Conservation (phyloP, 2,329 filamentous ascomycete species). For the Penicillium polonicum region DNA sequence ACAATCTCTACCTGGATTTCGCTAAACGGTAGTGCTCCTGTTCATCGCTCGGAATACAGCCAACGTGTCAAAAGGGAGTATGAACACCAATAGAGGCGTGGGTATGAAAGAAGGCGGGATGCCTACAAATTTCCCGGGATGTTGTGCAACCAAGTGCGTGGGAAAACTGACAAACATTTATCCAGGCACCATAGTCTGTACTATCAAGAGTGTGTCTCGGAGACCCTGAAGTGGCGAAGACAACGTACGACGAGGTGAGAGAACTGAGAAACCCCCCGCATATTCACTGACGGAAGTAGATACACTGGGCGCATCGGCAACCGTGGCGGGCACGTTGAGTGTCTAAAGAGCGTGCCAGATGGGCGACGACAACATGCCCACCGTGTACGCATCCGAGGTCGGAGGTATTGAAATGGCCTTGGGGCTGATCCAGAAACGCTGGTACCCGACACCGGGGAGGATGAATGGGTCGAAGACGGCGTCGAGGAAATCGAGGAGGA, state of each 20-base stretch:
- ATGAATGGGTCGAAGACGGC: background rate
- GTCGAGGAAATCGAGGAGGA: background rate
- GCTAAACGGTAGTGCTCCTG: background rate
- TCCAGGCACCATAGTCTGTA: background rate
- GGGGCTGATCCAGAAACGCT: background rate
- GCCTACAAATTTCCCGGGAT: background rate
- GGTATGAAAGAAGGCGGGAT: background rate
- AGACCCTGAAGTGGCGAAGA: background rate
- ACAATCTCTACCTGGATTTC: background rate
- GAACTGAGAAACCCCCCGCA: too few species aligned
- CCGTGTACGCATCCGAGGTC: background rate
- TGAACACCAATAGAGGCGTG: background rate
- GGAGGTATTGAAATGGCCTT: background rate
- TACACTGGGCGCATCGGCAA: background rate
- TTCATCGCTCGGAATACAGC: background rate
- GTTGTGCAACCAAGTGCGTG: background rate
- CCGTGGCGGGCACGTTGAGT: background rate
- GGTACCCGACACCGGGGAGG: background rate
- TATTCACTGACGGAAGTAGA: background rate
- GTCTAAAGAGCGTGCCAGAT: background rate
- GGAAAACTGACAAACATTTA: background rate
- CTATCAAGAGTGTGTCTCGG: background rate
- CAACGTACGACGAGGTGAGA: background rate
- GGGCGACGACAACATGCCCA: background rate
- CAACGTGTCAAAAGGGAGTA: too few species aligned